Evolutionary conservation across 1,284 basidiomycete genomes (phyloP).

Genomic region (Ustilago trichophora): DNA sequence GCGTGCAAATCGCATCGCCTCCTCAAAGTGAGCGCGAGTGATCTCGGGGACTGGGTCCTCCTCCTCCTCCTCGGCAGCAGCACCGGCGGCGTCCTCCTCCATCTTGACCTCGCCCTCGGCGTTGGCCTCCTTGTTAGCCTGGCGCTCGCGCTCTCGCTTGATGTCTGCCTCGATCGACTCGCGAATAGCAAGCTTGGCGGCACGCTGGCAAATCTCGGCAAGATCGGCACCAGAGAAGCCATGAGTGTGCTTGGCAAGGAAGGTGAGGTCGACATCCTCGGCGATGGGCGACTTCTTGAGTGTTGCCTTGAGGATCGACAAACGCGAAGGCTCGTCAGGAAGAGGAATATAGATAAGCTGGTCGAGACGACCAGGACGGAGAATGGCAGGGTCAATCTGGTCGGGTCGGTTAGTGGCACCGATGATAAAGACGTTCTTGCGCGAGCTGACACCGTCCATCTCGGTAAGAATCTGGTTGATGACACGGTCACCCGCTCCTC

Average conservation of each 20-base stretch:
- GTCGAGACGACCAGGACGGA: conserved; percentile 98
- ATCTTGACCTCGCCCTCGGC: conserved; percentile 69
- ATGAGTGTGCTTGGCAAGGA: conserved; percentile 91
- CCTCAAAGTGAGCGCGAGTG: conserved; percentile 81
- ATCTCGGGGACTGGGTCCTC: conserved; percentile 98
- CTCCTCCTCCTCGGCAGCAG: conserved; percentile 74
- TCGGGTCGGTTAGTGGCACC: conserved; percentile 99
- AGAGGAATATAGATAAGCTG: conserved; percentile 69
- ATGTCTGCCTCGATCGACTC: conserved; percentile 95
- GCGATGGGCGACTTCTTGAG: conserved; percentile 93
- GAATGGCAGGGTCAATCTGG: conserved; percentile 94
- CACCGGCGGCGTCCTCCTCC: conserved; percentile 73
- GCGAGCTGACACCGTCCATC: conserved; percentile 98
- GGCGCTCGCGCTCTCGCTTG: conserved; percentile 75
- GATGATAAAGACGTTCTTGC: conserved; percentile 99
- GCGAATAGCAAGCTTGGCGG: conserved; percentile 94
- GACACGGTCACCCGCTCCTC: conserved; percentile 95
- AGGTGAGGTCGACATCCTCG: conserved; percentile 83
- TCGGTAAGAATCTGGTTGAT: conserved; percentile 95
- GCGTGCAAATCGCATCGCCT: conserved; percentile 84
- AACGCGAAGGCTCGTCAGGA: conserved; percentile 90
- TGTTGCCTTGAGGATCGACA: conserved; percentile 88
- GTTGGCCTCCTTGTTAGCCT: conserved; percentile 39
- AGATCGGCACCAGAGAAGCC: conserved; percentile 99
- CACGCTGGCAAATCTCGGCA: conserved; percentile 97